Conservation (phyloP, 2,329 filamentous ascomycete species). For the Pseudogymnoascus sp. region DNA sequence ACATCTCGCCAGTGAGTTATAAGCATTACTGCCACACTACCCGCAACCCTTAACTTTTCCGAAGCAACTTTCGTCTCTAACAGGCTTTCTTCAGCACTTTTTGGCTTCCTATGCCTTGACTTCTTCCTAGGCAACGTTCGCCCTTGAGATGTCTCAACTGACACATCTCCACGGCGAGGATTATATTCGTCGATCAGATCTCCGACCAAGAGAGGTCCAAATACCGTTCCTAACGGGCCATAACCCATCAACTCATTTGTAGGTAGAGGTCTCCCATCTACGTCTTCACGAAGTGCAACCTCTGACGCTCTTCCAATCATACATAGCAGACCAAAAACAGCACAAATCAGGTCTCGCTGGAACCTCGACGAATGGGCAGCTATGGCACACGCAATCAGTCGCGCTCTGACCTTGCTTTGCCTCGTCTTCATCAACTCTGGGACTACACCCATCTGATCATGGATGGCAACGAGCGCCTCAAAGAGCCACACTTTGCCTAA, state of each 20-base stretch:
- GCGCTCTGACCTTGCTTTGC: slow-evolving; percentile 49
- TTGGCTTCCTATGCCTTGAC: slow-evolving; percentile 32
- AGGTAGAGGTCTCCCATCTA: slow-evolving; percentile 43
- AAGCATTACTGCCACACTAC: slow-evolving; percentile 56
- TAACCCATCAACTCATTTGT: slow-evolving; percentile 58
- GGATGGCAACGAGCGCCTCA: slow-evolving; percentile 54
- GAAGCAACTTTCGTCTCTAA: slow-evolving; percentile 28
- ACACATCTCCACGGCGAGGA: slow-evolving; percentile 10
- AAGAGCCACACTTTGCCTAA: slow-evolving; percentile 56
- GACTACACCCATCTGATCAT: slow-evolving; percentile 46
- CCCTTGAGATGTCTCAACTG: neutral
- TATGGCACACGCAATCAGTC: slow-evolving; percentile 59
- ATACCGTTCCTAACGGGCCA: slow-evolving; percentile 53
- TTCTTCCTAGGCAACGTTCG: slow-evolving; percentile 18
- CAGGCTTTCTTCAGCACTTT: slow-evolving; percentile 19
- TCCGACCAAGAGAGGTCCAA: slow-evolving; percentile 57
- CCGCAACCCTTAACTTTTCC: slow-evolving; percentile 52
- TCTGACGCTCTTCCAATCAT: slow-evolving; percentile 54
- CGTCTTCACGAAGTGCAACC: slow-evolving; percentile 44
- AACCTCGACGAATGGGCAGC: slow-evolving; percentile 51
- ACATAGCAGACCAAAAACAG: slow-evolving; percentile 58
- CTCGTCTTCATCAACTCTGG: slow-evolving; percentile 47
- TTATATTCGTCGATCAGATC: slow-evolving; percentile 47
- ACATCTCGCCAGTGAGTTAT: slow-evolving; percentile 59
- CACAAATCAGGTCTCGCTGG: slow-evolving; percentile 56